Base-by-base conservation (phyloP, 2,329 filamentous ascomycete species). In the Hirsutella minnesotensis region DNA sequence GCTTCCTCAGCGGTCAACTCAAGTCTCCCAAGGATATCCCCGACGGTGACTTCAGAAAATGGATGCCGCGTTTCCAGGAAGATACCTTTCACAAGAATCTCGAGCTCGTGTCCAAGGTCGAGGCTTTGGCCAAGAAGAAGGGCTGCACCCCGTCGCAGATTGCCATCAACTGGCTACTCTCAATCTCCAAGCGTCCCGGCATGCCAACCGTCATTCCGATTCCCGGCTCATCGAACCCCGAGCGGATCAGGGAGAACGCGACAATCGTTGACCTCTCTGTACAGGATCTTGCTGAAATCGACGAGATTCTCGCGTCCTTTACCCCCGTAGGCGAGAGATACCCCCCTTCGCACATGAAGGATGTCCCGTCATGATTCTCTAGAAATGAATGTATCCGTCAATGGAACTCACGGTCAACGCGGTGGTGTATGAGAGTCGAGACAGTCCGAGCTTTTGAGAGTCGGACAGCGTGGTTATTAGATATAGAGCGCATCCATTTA, bases 21-120 rank as follows among this genome's bases (percentile, higher is more conserved):
- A 73, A 69, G 53, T 67, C 62, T 13, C 40, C 47, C 12, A 62
- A 72, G 2, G 81, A 85, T 50, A 60, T 85, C 31, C 68, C 69
- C 3, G 61, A 73, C 38, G 65, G 66, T 31, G 73, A 77, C 53
- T 52, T 65, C 34, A 59, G 70, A 19, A 62, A 58, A 18, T 41
- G 49, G 16, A 54, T 66, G 30, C 79, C 81, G 5, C 69, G 79
- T 27, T 85, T 83, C 64, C 68, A 74, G 47, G 67, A 69, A 3
- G 79, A 73, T 13, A 75, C 73, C 50, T 81, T 86, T 49, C 61
- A 68, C 34, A 69, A 71, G 56, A 86, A 86, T 58, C 52, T 85
- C 12, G 57, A 75, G 53, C 69, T 86, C 5, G 75, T 79, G 12
- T 51, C 67, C 15, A 65, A 75, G 45, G 56, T 86, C 5, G 63